Evolutionary conservation across 148 eudicot species (phyloP).

Genomic region (Polygonum maritimum): DNA sequence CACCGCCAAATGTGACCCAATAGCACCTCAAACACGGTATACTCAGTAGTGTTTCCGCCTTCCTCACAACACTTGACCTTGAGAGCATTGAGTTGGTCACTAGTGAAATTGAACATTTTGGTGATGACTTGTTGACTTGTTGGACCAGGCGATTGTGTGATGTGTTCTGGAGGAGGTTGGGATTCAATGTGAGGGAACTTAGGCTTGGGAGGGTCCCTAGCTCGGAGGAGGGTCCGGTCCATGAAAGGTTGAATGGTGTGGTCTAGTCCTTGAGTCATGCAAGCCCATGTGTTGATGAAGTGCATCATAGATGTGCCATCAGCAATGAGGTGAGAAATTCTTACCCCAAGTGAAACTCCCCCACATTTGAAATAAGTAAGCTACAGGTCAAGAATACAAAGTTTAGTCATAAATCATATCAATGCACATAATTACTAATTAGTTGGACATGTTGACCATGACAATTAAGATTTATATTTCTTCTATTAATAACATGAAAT

Average conservation of each 20-base stretch:
- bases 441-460: too few species aligned
- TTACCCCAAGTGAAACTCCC: conserved; percentile 16
- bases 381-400: too few species aligned
- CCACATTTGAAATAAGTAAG: too few species aligned
- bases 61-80: neutral
- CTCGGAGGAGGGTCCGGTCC: conserved; percentile 14
- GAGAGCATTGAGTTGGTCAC: neutral
- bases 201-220: conserved; percentile 19
- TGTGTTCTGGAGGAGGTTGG: neutral
- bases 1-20: conserved; percentile 9
- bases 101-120: neutral
- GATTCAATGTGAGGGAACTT: conserved; percentile 22
- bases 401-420: too few species aligned
- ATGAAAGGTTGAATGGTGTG: conserved; percentile 9
- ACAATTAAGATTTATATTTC: too few species aligned
- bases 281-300: conserved; percentile 16
- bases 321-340: conserved; percentile 7
- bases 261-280: conserved; percentile 17
- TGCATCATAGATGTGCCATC: conserved; percentile 8
- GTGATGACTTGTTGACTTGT: neutral
- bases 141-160: neutral
- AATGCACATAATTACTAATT: too few species aligned
- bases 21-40: neutral
- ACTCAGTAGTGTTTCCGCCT: neutral
- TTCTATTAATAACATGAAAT: too few species aligned